These are phyloP conservation scores for Xylaria sp. DNA, from an alignment of 2,329 filamentous ascomycete species.

Conservation along the genomic window DNA sequence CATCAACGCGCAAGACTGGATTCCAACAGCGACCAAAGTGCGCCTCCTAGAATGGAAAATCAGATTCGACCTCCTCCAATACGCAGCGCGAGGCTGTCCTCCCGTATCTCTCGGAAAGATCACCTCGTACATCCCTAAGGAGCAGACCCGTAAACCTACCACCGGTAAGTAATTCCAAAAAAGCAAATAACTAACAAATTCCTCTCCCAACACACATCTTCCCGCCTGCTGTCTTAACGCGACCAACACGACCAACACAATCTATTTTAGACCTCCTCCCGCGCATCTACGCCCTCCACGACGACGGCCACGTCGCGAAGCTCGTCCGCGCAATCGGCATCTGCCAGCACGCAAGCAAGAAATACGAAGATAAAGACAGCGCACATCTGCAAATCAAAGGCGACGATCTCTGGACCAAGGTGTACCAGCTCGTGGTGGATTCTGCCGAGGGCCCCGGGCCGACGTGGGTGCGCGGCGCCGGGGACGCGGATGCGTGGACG, in stretches of 20 bases:
- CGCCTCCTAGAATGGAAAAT: slow-evolving; percentile 86
- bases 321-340: slow-evolving; percentile 75
- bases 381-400: slow-evolving; percentile 65
- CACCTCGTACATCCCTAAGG: slow-evolving; percentile 65
- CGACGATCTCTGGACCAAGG: slow-evolving; percentile 68
- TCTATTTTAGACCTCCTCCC: slow-evolving; percentile 59
- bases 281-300: slow-evolving; percentile 62
- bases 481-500: slow-evolving; percentile 74
- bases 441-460: slow-evolving; percentile 64
- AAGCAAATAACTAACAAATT: neutral
- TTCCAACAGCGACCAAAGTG: slow-evolving; percentile 69
- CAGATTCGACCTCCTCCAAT: slow-evolving; percentile 77
- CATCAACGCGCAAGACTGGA: slow-evolving; percentile 71
- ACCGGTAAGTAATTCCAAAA: slow-evolving; percentile 52
- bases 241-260: no score
- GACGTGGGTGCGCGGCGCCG: slow-evolving; percentile 70
- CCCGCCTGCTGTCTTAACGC: no score
- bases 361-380: slow-evolving; percentile 54
- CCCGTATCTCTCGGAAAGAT: slow-evolving; percentile 70
- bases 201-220: neutral
- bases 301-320: slow-evolving; percentile 88
- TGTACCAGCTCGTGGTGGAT: slow-evolving; percentile 72
- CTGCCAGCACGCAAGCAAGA: slow-evolving; percentile 64
- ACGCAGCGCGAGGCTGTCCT: slow-evolving; percentile 74
- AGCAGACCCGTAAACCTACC: slow-evolving; percentile 51